phyloP scores from a whole-genome alignment of 2,329 filamentous ascomycete genomes.

The Tothia fuscella region DNA sequence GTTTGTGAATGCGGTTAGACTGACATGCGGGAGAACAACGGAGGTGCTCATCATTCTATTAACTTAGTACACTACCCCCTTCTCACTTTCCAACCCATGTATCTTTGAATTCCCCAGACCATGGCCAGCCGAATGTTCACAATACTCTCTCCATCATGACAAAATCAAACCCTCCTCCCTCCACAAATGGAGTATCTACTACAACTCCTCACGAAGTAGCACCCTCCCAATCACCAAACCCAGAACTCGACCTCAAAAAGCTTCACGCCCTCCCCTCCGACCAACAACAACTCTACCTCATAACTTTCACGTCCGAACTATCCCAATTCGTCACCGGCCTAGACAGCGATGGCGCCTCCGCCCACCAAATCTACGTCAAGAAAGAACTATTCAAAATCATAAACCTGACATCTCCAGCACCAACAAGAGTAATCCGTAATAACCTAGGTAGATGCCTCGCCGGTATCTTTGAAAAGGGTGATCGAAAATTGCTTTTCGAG shows the following conservation, averaged over 20 bases:
- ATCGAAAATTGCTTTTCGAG: constrained; percentile 86
- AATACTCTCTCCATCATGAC: constrained; percentile 5
- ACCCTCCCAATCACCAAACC: constrained; percentile 35
- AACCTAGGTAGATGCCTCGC: constrained; percentile 77
- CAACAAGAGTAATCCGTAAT: constrained; percentile 80
- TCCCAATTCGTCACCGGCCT: constrained; percentile 67
- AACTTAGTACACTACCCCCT: not conserved
- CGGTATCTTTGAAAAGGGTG: constrained; percentile 71
- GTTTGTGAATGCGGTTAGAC: not conserved
- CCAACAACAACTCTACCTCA: constrained; percentile 88
- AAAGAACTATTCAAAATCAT: constrained; percentile 91
- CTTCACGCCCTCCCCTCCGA: constrained; percentile 81
- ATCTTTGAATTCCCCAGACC: not conserved
- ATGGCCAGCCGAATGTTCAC: too few species aligned
- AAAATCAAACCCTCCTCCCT: not conserved
- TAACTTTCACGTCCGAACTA: constrained; percentile 77
- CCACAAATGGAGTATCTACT: constrained; percentile 6
- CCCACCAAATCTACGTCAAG: constrained; percentile 85
- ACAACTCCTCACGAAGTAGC: too few species aligned
- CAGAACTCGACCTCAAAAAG: constrained; percentile 81
- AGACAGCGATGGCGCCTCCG: constrained; percentile 66
- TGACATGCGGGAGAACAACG: not conserved
- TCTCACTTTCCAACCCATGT: not conserved
- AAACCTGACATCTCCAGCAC: constrained; percentile 65
- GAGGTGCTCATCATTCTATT: not conserved